Conservation (phyloP, 2,329 filamentous ascomycete genomes). For the Penicillium olsonii region DNA sequence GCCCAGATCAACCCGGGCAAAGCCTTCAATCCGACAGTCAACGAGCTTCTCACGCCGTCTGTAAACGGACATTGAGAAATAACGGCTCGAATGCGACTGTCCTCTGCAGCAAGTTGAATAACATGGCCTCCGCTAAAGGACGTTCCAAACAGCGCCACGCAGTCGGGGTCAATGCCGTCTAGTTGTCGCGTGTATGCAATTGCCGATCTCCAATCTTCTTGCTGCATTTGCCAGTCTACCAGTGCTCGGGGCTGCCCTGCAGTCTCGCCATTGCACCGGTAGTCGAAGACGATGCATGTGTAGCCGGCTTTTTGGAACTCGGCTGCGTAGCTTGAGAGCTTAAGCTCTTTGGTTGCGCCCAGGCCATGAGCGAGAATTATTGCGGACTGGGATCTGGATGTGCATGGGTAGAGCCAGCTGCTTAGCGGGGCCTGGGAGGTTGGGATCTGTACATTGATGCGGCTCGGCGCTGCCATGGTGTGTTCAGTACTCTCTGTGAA, state of each 20-base stretch:
- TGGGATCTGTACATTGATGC: constrained; percentile 2
- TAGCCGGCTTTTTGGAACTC: constrained; percentile 4
- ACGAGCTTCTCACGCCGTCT: background rate
- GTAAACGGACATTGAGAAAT: constrained; percentile 7
- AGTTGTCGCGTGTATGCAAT: constrained; percentile 2
- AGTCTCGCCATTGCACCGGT: constrained; percentile 5
- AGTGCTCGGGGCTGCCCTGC: constrained; percentile 1
- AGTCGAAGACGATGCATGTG: constrained; percentile 6
- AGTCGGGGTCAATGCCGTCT: background rate
- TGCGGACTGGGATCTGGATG: background rate
- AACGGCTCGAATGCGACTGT: background rate
- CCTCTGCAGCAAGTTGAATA: background rate
- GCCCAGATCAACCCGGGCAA: background rate
- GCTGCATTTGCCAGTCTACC: constrained; percentile 4
- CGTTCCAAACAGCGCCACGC: constrained; percentile 2
- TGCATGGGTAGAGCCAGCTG: constrained; percentile 3
- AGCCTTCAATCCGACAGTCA: background rate
- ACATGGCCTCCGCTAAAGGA: constrained; percentile 8
- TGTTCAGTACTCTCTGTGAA: no score
- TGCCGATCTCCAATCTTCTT: constrained; percentile 8
- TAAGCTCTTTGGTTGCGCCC: constrained; percentile 6
- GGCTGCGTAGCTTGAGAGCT: constrained; percentile 1
- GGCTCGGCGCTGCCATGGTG: background rate
- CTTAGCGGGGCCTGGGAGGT: background rate
- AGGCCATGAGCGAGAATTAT: constrained; percentile 5